These are phyloP conservation scores for Acanthamoeba healyi DNA, from an alignment of 208 protist genomes.

Conservation along the genomic window DNA sequence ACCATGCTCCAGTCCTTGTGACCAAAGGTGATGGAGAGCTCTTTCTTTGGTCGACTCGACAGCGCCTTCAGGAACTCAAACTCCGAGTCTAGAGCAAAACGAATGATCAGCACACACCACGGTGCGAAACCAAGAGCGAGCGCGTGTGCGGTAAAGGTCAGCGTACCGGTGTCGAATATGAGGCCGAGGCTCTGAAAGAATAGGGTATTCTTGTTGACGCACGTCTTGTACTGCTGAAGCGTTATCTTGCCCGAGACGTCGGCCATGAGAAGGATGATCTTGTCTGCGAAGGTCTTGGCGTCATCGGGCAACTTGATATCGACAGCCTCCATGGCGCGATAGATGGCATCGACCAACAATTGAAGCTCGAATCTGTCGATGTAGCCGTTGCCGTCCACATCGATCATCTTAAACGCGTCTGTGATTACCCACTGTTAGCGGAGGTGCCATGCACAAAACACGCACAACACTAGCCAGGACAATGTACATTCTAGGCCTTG, in stretches of 20 bases:
- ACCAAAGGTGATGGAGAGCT: conserved; percentile 64
- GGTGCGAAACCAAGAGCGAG: neutral
- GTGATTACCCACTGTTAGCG: neutral
- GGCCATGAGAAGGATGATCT: conserved; percentile 70
- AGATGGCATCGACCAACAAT: conserved; percentile 69
- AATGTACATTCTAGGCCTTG: conserved; percentile 67
- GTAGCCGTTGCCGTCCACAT: conserved; percentile 58
- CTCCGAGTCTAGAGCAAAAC: neutral
- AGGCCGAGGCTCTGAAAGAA: conserved; percentile 73
- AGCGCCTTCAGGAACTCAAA: conserved; percentile 22
- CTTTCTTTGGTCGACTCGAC: conserved; percentile 15
- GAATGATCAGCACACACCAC: neutral
- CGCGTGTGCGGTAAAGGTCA: no score
- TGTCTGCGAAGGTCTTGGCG: conserved; percentile 44
- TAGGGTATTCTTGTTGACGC: conserved; percentile 33
- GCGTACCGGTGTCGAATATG: conserved; percentile 21
- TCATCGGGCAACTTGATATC: conserved; percentile 72
- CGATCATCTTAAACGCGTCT: conserved; percentile 74
- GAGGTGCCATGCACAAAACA: no score
- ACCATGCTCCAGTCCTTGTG: conserved; percentile 69
- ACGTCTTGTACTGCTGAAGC: conserved; percentile 52
- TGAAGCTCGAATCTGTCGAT: conserved; percentile 67
- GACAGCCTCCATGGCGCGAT: neutral
- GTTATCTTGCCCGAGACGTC: conserved; percentile 34
- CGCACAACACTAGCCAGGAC: no score